Conservation (phyloP, 805 yeast genomes). For the Hanseniaspora valbyensis region DNA sequence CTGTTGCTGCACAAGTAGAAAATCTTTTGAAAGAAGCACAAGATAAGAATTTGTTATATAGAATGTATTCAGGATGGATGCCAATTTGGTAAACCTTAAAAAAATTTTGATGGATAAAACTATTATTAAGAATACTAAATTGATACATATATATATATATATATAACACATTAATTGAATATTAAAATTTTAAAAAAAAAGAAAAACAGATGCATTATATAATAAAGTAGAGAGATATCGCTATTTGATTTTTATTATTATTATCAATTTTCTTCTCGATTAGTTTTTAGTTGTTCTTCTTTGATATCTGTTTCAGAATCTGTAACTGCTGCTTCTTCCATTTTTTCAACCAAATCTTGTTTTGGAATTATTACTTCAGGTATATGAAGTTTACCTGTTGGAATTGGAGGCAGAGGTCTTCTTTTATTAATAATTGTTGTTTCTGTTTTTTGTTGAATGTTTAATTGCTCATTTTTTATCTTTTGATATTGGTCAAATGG, state of each 20-base stretch:
- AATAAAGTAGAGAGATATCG: too few species aligned
- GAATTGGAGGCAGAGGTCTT: constrained; percentile 22
- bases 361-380: not conserved
- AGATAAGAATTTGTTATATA: constrained; percentile 55
- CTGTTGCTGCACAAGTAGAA: constrained; percentile 88
- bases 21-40: constrained; percentile 74
- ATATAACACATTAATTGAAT: too few species aligned
- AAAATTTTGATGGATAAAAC: not conserved
- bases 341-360: not conserved
- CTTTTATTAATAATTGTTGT: constrained; percentile 29
- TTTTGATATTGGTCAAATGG: not conserved
- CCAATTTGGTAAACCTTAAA: constrained; percentile 43
- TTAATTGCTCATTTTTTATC: not conserved
- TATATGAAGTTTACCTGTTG: constrained; percentile 5
- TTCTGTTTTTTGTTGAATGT: constrained; percentile 18
- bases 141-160: not conserved
- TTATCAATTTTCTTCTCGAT: too few species aligned
- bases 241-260: too few species aligned
- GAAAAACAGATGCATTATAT: too few species aligned
- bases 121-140: not conserved
- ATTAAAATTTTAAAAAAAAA: too few species aligned
- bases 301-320: not conserved
- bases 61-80: constrained; percentile 94
- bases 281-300: too few species aligned
- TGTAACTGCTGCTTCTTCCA: not conserved